Conservation (phyloP, 1,284 basidiomycete genomes). For the Porogramme epimiltina region DNA sequence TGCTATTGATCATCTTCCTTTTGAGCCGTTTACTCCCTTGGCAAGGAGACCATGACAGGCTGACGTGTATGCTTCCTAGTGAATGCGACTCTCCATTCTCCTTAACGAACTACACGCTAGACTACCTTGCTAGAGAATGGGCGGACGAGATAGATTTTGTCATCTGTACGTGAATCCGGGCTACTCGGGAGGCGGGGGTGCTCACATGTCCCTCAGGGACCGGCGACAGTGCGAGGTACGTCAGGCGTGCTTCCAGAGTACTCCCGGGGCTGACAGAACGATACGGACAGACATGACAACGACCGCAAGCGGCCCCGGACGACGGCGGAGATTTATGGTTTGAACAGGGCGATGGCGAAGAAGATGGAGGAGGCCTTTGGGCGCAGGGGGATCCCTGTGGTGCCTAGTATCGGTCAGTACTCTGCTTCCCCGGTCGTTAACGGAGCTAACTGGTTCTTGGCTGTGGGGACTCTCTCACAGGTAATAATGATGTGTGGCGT, state of each 20-base stretch:
- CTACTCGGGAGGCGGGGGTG: conserved; percentile 7
- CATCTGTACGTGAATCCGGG: conserved; percentile 53
- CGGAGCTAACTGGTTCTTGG: conserved; percentile 3
- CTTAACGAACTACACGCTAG: conserved; percentile 81
- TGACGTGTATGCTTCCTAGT: conserved; percentile 40
- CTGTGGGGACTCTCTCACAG: conserved; percentile 35
- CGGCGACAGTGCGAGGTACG: conserved; percentile 86
- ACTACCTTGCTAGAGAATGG: conserved; percentile 83
- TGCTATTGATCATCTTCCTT: too few species aligned
- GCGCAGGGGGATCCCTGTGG: conserved; percentile 73
- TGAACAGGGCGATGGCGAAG: conserved; percentile 70
- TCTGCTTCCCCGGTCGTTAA: background rate
- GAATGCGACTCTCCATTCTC: conserved; percentile 85
- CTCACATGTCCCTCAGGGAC: conserved; percentile 61
- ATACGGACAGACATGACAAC: conserved; percentile 75
- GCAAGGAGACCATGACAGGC: too few species aligned
- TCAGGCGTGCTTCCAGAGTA: background rate
- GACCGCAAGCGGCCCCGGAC: conserved; percentile 83
- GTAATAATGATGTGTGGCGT: conserved; percentile 91
- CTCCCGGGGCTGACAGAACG: conserved; percentile 1
- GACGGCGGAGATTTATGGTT: conserved; percentile 76
- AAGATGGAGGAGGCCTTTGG: conserved; percentile 76
- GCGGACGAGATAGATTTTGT: conserved; percentile 88
- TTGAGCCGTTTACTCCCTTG: too few species aligned
- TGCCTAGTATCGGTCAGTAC: conserved; percentile 77